A percentile compares a stretch with the other conserved stretches of the same genome.
Evolutionary conservation across 352 stramenopile species (phyloP).

Genomic region (Phytopythium mirpurense): DNA sequence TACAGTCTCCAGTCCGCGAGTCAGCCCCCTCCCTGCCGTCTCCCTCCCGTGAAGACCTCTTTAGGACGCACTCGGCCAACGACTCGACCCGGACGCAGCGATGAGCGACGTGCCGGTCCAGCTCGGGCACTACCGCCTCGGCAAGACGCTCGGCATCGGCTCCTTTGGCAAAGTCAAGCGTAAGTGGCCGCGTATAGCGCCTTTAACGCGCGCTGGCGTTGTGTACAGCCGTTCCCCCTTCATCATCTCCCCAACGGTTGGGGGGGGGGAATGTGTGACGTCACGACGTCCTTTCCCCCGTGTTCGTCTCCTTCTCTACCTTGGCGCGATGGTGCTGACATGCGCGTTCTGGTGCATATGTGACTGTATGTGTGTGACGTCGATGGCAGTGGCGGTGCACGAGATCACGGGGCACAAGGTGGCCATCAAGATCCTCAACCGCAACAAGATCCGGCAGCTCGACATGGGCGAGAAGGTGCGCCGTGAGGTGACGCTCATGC

Average conservation of each 20-base stretch:
- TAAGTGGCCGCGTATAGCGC: conserved; percentile 53
- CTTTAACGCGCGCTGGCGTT: background rate
- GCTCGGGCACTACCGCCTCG: conserved; percentile 97
- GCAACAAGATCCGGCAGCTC: conserved; percentile 97
- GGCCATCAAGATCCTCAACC: conserved; percentile 99
- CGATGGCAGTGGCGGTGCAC: conserved; percentile 92
- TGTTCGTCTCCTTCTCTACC: too few species aligned
- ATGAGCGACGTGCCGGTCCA: conserved; percentile 91
- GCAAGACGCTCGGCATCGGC: conserved; percentile 99
- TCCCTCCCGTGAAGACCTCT: too few species aligned
- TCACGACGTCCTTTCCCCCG: too few species aligned
- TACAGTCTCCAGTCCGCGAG: background rate
- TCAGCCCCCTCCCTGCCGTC: too few species aligned
- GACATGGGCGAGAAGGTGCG: conserved; percentile 99
- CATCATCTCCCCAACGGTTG: background rate
- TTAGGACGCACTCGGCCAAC: too few species aligned
- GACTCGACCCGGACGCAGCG: too few species aligned
- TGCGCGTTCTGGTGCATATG: too few species aligned
- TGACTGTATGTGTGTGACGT: background rate
- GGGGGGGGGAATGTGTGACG: too few species aligned
- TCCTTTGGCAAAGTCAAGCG: conserved; percentile 99
- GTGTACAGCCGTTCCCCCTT: background rate
- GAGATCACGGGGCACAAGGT: conserved; percentile 98
- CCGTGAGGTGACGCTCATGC: conserved; percentile 98
- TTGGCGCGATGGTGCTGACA: too few species aligned